Evolutionary conservation across 2,329 filamentous ascomycete species (phyloP), one percentile per base, ranked within the genome.

Genomic region (Didymella sp.): DNA sequence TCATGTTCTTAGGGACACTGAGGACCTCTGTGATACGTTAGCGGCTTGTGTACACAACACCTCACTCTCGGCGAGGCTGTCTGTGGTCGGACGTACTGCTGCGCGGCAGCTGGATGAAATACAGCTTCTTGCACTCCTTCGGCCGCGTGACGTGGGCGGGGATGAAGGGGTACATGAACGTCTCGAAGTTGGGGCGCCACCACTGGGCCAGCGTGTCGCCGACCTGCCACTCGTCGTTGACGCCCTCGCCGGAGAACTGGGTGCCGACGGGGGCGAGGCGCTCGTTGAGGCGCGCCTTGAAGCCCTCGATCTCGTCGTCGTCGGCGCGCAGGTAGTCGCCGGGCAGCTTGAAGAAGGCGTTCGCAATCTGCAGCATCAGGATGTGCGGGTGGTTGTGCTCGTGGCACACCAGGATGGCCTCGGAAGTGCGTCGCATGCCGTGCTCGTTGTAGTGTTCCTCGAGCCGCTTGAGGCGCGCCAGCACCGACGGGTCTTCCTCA

Each of bases 371-470:
- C 62, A 99, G 85, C 95, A 99, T 98, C 66, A 99, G 82, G 63
- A 99, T 96, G 78, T 99, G 95, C 13, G 95, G 95, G 78, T 98
- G 95, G 80, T 97, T 98, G 82, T 98, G 94, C 79, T 99, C 95
- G 77, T 99, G 95, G 80, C 95, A 99, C 67, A 99, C 92, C 44
- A 99, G 85, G 68, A 99, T 92, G 69, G 93, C 95, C 80, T 99
- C 95, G 78, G 94, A 97, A 17, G 95, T 98, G 53, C 95, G 89
- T 56, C 95, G 89, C 95, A 99, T 99, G 72, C 95, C 95, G 82
- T 98, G 88, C 62, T 89, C 84, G 27, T 86, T 83, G 77, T 96
- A 99, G 79, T 99, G 93, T 75, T 98, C 93, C 76, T 98, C 92
- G n/a, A 99, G 84, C 8, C 95, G 88, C 81, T 94, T 93, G 64